A percentile compares a stretch with the other conserved stretches of the same genome.
phyloP scores from a whole-genome alignment of 148 eudicot genomes.

The Camellia sinensis region DNA sequence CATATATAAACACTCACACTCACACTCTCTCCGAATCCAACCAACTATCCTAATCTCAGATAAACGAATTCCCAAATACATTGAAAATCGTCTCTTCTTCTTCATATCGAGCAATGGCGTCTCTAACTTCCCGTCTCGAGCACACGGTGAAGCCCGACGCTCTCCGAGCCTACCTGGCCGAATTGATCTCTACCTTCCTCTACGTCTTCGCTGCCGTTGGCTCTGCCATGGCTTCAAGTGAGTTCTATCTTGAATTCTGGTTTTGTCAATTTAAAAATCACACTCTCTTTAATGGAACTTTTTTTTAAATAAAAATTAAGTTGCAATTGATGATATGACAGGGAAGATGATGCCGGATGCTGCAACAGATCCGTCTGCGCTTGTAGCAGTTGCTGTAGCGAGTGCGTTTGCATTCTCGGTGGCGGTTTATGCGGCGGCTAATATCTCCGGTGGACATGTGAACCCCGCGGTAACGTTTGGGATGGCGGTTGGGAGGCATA shows the following conservation, averaged over 20 bases:
- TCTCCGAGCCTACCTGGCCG: slow-evolving; percentile 77
- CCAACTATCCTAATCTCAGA: not conserved
- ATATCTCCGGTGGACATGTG: slow-evolving; percentile 56
- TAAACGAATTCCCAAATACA: not conserved
- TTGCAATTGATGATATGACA: slow-evolving; percentile 9
- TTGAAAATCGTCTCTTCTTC: not conserved
- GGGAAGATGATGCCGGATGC: slow-evolving; percentile 54
- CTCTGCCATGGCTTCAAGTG: slow-evolving; percentile 68
- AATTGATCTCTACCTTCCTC: slow-evolving; percentile 90
- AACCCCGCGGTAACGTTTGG: slow-evolving; percentile 71
- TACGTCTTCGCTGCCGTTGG: slow-evolving; percentile 76
- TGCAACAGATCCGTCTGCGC: slow-evolving; percentile 46
- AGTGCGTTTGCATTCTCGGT: slow-evolving; percentile 57
- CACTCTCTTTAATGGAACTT: too few relatives aligned
- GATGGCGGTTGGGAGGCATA: slow-evolving; percentile 74
- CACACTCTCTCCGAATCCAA: not conserved
- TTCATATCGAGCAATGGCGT: slow-evolving; percentile 32
- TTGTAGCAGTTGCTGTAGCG: slow-evolving; percentile 63
- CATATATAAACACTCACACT: not conserved
- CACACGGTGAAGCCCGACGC: slow-evolving; percentile 57
- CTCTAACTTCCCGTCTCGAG: slow-evolving; percentile 44
- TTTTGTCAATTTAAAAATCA: not conserved
- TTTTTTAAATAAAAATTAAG: too few relatives aligned
- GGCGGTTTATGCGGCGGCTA: slow-evolving; percentile 56
- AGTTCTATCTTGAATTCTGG: slow-evolving; percentile 5